phyloP scores from a whole-genome alignment of 2,329 filamentous ascomycete species.

The Clarireedia paspali region DNA sequence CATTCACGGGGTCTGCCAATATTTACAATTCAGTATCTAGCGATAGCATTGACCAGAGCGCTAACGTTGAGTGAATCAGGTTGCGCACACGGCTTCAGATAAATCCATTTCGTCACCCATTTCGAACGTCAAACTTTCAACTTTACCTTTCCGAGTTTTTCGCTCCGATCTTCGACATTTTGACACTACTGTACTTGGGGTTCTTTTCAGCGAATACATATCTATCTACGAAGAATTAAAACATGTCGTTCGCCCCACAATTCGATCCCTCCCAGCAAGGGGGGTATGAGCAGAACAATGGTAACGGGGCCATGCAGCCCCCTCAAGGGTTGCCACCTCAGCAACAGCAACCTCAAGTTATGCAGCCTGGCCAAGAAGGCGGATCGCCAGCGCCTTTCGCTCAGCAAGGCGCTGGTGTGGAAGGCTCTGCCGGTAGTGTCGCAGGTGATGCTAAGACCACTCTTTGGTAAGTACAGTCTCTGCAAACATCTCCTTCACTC shows the following conservation, averaged over 20 bases:
- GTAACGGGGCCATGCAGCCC: conserved; percentile 33
- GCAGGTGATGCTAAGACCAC: conserved; percentile 47
- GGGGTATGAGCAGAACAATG: conserved; percentile 40
- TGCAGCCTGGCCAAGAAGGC: conserved; percentile 50
- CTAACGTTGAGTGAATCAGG: conserved; percentile 10
- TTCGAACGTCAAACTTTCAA: conserved; percentile 6
- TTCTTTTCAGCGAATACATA: not conserved
- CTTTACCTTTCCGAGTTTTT: not conserved
- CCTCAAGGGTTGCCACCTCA: conserved; percentile 39
- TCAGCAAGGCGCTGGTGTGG: conserved; percentile 31
- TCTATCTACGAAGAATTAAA: not conserved
- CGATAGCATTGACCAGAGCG: not conserved
- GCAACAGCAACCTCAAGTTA: conserved; percentile 20
- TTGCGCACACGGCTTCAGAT: not conserved
- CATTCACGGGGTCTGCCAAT: conserved; percentile 5
- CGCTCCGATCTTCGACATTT: not conserved
- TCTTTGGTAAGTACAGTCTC: conserved; percentile 36
- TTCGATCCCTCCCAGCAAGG: conserved; percentile 55
- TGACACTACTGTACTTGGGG: not conserved
- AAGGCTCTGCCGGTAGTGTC: conserved; percentile 30
- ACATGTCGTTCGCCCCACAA: not conserved
- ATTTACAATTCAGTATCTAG: not conserved
- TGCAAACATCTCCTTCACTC: conserved; percentile 31
- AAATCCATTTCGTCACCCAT: not conserved
- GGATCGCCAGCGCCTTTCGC: conserved; percentile 43